Base-by-base conservation (phyloP, 2,329 filamentous ascomycete genomes). In the Aureobasidium vineae region DNA sequence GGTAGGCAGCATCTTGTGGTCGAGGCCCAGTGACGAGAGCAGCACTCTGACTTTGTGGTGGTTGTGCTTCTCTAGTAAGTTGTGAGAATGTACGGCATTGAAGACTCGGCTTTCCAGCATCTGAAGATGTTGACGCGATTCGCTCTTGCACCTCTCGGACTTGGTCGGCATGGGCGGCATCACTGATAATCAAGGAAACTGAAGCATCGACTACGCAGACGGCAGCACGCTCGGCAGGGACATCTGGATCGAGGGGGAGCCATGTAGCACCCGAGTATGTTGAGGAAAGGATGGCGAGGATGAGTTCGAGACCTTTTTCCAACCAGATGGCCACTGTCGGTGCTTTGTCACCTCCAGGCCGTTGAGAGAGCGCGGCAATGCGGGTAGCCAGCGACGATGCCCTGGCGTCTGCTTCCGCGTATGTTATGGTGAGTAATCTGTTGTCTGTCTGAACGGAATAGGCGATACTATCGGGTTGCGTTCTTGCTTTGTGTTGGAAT, bases 311-410 rank as follows among this genome's bases (percentile, higher is more conserved):
- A 5, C 53, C 53, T 19, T 57, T 57, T 28, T 57, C 53, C 23
- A 57, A 10, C 53, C 53, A 57, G 8, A 57, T 57, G 21, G 53
- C 53, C 38, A 57, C 53, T 57, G 53, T 57, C 15, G 53, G 53
- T 31, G 36, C 53, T n/a, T n/a, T n/a, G 7, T 28, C 21, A 15
- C 28, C 53, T 40, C 13, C 15, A 16, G 23, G 8, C 28, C 6
- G 53, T 41, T 28, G 38, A 11, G 53, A 57, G 8, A 57, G 53
- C n/a, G 53, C 21, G n/a, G 53, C 53, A 15, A 57, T 43, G 13
- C 38, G 21, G 2, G 7, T 28, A 21, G 53, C 53, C 6, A 57
- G 23, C 2, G 38, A 57, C 23, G 38, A n/a, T n/a, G 53, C 53
- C 11, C 16, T 57, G 36, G 53, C 53, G 21, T 57, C 53, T 57